A percentile compares a stretch with the other conserved stretches of the same genome.
Evolutionary conservation across 805 yeast genomes (phyloP).

Genomic region (Wickerhamomyces alni): DNA sequence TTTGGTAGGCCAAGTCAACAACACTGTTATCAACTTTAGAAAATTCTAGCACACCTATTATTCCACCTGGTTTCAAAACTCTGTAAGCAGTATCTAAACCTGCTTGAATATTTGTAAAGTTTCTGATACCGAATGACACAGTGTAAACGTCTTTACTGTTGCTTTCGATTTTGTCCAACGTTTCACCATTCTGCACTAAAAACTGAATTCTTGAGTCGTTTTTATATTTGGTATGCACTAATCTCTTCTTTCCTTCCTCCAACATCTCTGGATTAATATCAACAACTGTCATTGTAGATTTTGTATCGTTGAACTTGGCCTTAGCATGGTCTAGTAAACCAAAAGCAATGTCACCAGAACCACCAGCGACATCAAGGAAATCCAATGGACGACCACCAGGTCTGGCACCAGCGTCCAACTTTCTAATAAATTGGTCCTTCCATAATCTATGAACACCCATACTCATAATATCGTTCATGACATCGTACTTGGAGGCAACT

Average conservation of each 20-base stretch:
- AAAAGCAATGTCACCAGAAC: slow-evolving; percentile 97
- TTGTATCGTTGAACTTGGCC: slow-evolving; percentile 63
- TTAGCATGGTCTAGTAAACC: slow-evolving; percentile 91
- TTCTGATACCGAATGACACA: slow-evolving; percentile 95
- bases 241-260: slow-evolving; percentile 82
- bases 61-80: slow-evolving; percentile 95
- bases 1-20: slow-evolving; percentile 72
- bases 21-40: slow-evolving; percentile 81
- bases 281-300: slow-evolving; percentile 80
- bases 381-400: slow-evolving; percentile 80
- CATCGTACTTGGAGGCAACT: slow-evolving; percentile 90
- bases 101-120: slow-evolving; percentile 90
- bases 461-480: slow-evolving; percentile 98
- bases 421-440: slow-evolving; percentile 86
- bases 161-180: slow-evolving; percentile 74
- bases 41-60: slow-evolving; percentile 93
- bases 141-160: slow-evolving; percentile 93
- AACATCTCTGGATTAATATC: slow-evolving; percentile 97
- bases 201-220: slow-evolving; percentile 59
- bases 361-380: slow-evolving; percentile 97
- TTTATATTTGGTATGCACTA: slow-evolving; percentile 47
- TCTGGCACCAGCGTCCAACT: slow-evolving; percentile 89
- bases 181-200: slow-evolving; percentile 89
- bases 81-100: slow-evolving; percentile 95
- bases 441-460: slow-evolving; percentile 91